These are phyloP conservation scores for Pugionium cornutum DNA, from an alignment of 345 rosid species.

Conservation along the genomic window DNA sequence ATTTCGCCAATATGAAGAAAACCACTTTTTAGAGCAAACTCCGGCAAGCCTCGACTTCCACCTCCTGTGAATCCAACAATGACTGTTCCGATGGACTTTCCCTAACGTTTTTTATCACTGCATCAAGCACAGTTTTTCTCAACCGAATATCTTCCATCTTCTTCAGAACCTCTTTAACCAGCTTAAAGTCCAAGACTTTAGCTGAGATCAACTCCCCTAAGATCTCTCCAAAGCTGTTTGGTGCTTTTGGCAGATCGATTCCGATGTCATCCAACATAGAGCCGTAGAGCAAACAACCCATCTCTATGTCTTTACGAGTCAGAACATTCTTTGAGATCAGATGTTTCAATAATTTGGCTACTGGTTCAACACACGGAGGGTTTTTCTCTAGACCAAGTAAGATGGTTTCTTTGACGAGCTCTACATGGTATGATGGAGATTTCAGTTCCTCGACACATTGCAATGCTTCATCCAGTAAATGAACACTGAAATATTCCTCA, in stretches of 20 bases:
- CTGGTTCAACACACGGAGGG: constrained; percentile 57
- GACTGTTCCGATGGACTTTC: background rate
- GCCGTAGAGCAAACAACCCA: constrained; percentile 59
- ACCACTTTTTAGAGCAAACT: too few relatives aligned
- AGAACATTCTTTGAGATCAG: constrained; percentile 52
- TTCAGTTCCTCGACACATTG: constrained; percentile 63
- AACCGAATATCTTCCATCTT: constrained; percentile 63
- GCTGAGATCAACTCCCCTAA: constrained; percentile 57
- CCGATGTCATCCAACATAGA: constrained; percentile 73
- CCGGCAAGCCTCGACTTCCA: background rate
- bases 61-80: background rate
- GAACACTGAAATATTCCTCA: constrained; percentile 62
- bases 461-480: constrained; percentile 59
- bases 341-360: constrained; percentile 49
- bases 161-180: constrained; percentile 54
- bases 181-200: constrained; percentile 56
- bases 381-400: constrained; percentile 60
- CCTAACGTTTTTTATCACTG: background rate
- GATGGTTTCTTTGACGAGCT: constrained; percentile 74
- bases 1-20: too few relatives aligned
- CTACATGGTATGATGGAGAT: constrained; percentile 61
- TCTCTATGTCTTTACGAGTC: constrained; percentile 53
- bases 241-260: constrained; percentile 83
- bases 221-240: constrained; percentile 67
- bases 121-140: constrained; percentile 47